Evolutionary conservation across 495 filamentous ascomycete species (phyloP), one percentile per base, ranked within the genome.

Genomic region (Pyrenopolyporus hunteri): DNA sequence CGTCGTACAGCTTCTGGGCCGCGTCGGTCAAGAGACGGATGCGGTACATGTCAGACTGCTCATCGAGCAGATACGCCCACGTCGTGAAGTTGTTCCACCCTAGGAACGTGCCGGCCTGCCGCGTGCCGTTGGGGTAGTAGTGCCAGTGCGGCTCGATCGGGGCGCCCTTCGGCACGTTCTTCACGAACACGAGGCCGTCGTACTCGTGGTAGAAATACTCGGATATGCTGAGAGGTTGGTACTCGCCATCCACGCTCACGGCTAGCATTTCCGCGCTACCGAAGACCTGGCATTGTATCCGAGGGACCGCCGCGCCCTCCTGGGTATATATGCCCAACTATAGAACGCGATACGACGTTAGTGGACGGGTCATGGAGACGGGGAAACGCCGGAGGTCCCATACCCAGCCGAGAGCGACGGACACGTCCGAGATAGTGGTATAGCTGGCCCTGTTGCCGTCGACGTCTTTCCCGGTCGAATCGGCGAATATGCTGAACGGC

Each of bases 61-160:
- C 25, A 9, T 62, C 51, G 13, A 61, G 57, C 3, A 57, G 28
- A 29, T 56, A 66, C 36, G 63, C 63, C 63, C 63, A 62, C 4
- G 58, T 66, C 40, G 58, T 63, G 13, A 31, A 57, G 52, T 63
- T 66, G 33, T 63, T 63, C 40, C 48, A 63, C 0, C 58, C 58
- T 14, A 66, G 20, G 29, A 58, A 66, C 1, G 63, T 66, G 8
- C 63, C 57, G 1, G 32, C 46, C 16, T 62, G 63, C 14, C 63
- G 57, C 9, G 63, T 66, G 3, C 63, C 63, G 51, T 66, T 66
- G 4, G 57, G 33, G 35, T 51, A 66, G 45, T 61, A 66, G 22
- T 66, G 63, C 63, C 57, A 66, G 26, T 66, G 51, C n/a, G 57
- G 63, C 42, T 66, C 35, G 31, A 66, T 66, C 1, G 52, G 57